phyloP scores from a whole-genome alignment of 768 basidiomycete species.

The Kwoniella newhampshirensis region DNA sequence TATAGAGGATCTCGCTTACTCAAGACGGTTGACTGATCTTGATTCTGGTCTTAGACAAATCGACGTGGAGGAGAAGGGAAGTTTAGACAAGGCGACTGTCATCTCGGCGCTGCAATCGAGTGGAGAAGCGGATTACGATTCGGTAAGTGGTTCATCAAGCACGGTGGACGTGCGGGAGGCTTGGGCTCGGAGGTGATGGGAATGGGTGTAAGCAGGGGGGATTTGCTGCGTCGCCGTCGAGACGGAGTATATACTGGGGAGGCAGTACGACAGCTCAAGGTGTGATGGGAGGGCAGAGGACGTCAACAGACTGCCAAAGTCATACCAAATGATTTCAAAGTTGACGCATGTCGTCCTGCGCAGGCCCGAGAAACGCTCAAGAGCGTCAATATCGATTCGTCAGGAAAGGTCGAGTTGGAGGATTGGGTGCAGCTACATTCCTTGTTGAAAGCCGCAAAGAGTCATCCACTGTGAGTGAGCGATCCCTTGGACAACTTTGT shows the following conservation, averaged over 20 bases:
- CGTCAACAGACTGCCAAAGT: no score
- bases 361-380: slow-evolving; percentile 75
- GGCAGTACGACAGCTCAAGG: no score
- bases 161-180: no score
- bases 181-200: no score
- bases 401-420: slow-evolving; percentile 92
- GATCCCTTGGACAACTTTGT: no score
- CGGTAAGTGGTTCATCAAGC: slow-evolving; percentile 26
- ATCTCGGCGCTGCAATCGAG: slow-evolving; percentile 72
- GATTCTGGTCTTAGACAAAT: slow-evolving; percentile 38
- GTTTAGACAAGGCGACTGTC: slow-evolving; percentile 66
- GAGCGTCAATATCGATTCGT: slow-evolving; percentile 87
- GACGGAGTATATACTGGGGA: no score
- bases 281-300: no score
- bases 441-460: slow-evolving; percentile 33
- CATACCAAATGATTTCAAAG: no score
- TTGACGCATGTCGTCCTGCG: not conserved
- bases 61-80: slow-evolving; percentile 53
- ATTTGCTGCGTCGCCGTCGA: no score
- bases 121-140: slow-evolving; percentile 82
- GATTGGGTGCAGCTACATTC: slow-evolving; percentile 89
- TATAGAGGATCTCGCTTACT: not conserved
- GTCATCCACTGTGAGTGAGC: slow-evolving; percentile 34
- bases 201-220: no score
- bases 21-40: not conserved